Conservation (phyloP, 2,329 filamentous ascomycete species). For the Thielaviopsis cerberus region DNA sequence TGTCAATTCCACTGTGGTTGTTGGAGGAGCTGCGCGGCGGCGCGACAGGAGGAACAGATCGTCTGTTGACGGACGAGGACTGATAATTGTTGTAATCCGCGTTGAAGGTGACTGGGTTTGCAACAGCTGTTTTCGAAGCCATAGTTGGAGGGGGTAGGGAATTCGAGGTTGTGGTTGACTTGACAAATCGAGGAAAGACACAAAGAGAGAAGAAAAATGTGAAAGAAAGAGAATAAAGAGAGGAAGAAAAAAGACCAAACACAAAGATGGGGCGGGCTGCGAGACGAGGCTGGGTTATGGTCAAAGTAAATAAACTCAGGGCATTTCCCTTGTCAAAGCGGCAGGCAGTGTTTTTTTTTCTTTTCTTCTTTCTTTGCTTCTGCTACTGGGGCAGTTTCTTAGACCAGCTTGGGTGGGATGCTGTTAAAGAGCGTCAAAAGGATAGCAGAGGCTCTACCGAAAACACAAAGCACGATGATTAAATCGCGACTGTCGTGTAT, state of each 20-base stretch:
- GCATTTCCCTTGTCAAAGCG: neutral
- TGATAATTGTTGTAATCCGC: constrained; percentile 23
- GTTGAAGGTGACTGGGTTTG: constrained; percentile 24
- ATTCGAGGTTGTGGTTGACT: neutral
- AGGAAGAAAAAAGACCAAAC: neutral
- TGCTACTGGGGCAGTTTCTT: neutral
- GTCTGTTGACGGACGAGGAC: constrained; percentile 29
- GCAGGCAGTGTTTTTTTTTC: neutral
- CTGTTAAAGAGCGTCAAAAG: neutral
- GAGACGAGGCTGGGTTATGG: neutral
- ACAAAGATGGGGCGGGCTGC: neutral
- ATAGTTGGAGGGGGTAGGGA: constrained; percentile 24
- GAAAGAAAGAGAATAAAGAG: neutral
- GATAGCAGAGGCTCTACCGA: neutral
- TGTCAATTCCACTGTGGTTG: constrained; percentile 18
- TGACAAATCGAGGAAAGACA: neutral
- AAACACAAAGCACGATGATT: neutral
- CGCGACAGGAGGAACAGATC: constrained; percentile 49
- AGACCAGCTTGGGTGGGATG: neutral
- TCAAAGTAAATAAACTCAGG: neutral
- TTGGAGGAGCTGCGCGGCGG: constrained; percentile 71
- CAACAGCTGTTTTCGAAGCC: constrained; percentile 28
- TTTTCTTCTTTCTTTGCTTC: neutral
- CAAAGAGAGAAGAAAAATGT: neutral
- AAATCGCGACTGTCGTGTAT: neutral